Evolutionary conservation across 1,284 basidiomycete genomes (phyloP), one percentile per base, ranked within the genome.

Genomic region (Boletellus sp.): DNA sequence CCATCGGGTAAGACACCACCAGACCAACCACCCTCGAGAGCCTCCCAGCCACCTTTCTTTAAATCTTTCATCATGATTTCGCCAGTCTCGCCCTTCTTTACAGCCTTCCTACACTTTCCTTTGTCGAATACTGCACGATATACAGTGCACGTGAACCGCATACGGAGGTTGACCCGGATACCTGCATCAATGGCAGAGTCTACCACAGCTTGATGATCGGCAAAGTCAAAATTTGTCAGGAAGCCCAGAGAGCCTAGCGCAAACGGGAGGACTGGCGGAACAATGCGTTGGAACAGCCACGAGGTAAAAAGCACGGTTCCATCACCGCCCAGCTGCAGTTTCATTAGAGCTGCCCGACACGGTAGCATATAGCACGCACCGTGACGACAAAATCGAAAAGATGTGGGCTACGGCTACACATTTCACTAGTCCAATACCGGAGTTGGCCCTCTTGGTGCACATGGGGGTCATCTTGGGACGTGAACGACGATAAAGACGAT

Each of bases 241-340:
- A 99, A 99, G 12, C 97, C 97, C 21, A 99, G 83, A 10, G 96
- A 99, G 40, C 97, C 97, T n/a, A 99, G 82, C 0, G 97, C 94
- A 69, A 99, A 99, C 0, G 97, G 89, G 24, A 99, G 83, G 36
- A 99, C 93, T 6, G 97, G 97, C 12, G 97, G 97, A 12, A 99
- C 97, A 64, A 98, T 93, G 58, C 87, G 85, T 68, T 99, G 97
- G 78, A 99, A 99, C 33, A 99, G 79, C 97, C 97, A 99, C 5
- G 97, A 99, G 6, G 97, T 97, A 75, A 98, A 99, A 19, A 99
- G 81, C 1, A 99, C 96, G 1, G 97, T 99, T 12, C 97, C 97
- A 68, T 99, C 97, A 16, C 97, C 97, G 42, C 97, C 97, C 54
- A 97, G 86, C 89, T 95, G 55, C 39, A 32, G 26, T 26, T 24